Conservation (phyloP, 108 stramenopile species). For the Skeletonema menzelii region DNA sequence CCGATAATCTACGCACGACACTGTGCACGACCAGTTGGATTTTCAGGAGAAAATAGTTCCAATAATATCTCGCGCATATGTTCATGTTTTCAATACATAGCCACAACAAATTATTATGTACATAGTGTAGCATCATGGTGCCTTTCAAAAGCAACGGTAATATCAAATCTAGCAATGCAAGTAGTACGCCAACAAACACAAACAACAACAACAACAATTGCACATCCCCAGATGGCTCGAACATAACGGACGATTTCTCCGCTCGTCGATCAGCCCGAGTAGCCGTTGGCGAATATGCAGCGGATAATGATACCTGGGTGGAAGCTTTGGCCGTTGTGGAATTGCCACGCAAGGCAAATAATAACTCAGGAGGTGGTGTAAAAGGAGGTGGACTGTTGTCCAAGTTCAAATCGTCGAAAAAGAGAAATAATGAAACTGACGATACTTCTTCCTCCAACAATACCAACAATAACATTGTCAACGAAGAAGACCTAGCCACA, state of each 20-base stretch:
- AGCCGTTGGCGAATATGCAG: slow-evolving; percentile 28
- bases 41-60: too few relatives aligned
- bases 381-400: slow-evolving; percentile 13
- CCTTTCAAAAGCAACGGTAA: slow-evolving; percentile 5
- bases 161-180: not conserved
- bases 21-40: too few relatives aligned
- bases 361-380: not conserved
- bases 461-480: not conserved
- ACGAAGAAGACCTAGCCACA: slow-evolving; percentile 26
- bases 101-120: not conserved
- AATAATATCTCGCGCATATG: too few relatives aligned
- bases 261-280: slow-evolving; percentile 66
- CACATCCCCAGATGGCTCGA: too few relatives aligned
- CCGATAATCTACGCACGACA: too few relatives aligned
- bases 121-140: slow-evolving; percentile 19
- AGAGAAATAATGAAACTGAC: too few relatives aligned
- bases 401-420: slow-evolving; percentile 37
- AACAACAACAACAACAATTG: not conserved
- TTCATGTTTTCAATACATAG: too few relatives aligned
- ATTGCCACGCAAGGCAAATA: slow-evolving; percentile 7
- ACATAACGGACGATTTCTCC: slow-evolving; percentile 33
- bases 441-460: not conserved
- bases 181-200: not conserved
- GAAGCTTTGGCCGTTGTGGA: slow-evolving; percentile 75
- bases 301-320: slow-evolving; percentile 80